These are phyloP conservation scores for Yamadazyma phyllophila DNA, from an alignment of 805 yeast genomes.

Conservation along the genomic window DNA sequence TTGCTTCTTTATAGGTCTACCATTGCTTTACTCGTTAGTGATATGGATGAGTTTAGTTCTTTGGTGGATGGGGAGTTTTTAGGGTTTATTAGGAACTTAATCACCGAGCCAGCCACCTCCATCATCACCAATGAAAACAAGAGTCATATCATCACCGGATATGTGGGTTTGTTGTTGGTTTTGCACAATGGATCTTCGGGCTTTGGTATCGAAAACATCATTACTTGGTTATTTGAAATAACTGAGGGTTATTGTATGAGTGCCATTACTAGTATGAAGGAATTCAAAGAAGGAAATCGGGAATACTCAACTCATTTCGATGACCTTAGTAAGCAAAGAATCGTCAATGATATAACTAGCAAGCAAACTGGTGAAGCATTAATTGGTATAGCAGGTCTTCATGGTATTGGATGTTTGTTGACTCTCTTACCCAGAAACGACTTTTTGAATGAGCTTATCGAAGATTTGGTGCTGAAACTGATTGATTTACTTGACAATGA, in stretches of 20 bases:
- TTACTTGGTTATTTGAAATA: constrained; percentile 42
- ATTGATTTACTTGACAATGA: constrained; percentile 43
- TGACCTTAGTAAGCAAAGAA: constrained; percentile 31
- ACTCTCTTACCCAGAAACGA: constrained; percentile 45
- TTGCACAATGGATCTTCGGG: constrained; percentile 49
- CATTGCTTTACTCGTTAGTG: constrained; percentile 45
- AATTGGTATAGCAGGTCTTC: constrained; percentile 43
- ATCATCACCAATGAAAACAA: constrained; percentile 38
- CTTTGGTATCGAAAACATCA: constrained; percentile 47
- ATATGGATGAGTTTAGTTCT: constrained; percentile 49
- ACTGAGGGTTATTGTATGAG: constrained; percentile 39
- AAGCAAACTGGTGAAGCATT: constrained; percentile 32
- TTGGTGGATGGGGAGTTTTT: constrained; percentile 33
- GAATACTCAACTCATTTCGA: constrained; percentile 40
- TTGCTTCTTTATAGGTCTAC: constrained; percentile 39
- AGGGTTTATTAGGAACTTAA: constrained; percentile 22
- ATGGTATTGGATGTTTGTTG: constrained; percentile 45
- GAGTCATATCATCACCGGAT: constrained; percentile 37
- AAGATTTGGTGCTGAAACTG: constrained; percentile 34
- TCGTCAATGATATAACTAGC: constrained; percentile 31
- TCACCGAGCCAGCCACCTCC: constrained; percentile 33
- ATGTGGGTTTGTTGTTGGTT: constrained; percentile 37
- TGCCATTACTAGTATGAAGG: constrained; percentile 27
- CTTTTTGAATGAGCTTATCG: constrained; percentile 40
- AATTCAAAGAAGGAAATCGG: constrained; percentile 40